Conservation (phyloP, 2,329 filamentous ascomycete genomes). For the Exophiala calicioides region DNA sequence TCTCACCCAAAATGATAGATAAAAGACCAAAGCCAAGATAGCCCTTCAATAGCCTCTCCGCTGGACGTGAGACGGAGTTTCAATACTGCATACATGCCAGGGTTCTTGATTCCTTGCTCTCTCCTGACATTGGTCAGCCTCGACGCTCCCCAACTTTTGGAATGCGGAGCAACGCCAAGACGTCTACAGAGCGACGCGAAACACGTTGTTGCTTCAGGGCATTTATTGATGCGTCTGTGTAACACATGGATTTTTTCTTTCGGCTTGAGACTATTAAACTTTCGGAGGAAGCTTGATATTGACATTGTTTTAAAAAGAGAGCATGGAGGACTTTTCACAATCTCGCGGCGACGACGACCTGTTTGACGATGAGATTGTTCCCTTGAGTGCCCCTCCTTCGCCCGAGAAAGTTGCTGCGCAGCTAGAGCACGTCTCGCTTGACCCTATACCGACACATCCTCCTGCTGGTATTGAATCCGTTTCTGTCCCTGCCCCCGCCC, state of each 20-base stretch:
- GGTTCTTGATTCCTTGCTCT: background rate
- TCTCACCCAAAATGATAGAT: too few species aligned
- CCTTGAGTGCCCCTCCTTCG: slow-evolving; percentile 40
- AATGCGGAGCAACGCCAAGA: slow-evolving; percentile 1
- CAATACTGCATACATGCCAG: too few species aligned
- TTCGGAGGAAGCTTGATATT: background rate
- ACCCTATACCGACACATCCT: slow-evolving; percentile 10
- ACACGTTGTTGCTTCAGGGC: background rate
- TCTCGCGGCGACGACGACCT: slow-evolving; percentile 53
- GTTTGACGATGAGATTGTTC: slow-evolving; percentile 54
- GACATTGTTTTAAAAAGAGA: too few species aligned
- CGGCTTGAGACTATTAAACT: too few species aligned
- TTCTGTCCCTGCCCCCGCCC: background rate
- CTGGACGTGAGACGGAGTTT: too few species aligned
- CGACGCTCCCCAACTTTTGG: background rate
- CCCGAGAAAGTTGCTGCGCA: slow-evolving; percentile 24
- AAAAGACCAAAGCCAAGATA: too few species aligned
- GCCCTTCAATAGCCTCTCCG: too few species aligned
- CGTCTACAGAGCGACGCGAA: too few species aligned
- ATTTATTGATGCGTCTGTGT: background rate
- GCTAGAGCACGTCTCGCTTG: slow-evolving; percentile 21
- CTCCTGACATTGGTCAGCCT: background rate
- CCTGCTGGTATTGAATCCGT: slow-evolving; percentile 7
- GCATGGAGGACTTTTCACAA: slow-evolving; percentile 54
- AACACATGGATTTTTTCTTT: background rate